A percentile compares a stretch with the other conserved stretches of the same genome.
These are phyloP conservation scores for Rosa multiflora DNA, from an alignment of 306 rosid species.

Conservation along the genomic window DNA sequence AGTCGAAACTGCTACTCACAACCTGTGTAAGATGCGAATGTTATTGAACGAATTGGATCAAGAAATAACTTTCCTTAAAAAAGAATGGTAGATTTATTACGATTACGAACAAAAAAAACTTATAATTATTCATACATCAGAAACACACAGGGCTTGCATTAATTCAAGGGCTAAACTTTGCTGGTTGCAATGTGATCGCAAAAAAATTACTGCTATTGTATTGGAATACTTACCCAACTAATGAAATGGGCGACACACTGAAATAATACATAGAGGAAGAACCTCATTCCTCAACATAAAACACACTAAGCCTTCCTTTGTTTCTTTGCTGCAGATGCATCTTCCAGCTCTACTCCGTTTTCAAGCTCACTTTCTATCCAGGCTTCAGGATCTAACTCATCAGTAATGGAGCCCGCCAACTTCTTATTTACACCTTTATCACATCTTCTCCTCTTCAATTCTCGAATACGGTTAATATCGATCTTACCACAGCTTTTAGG, in stretches of 20 bases:
- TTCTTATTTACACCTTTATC: constrained; percentile 23
- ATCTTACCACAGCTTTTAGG: constrained; percentile 19
- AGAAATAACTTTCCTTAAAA: neutral
- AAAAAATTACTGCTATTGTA: neutral
- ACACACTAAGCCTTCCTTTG: constrained; percentile 24
- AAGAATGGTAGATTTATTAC: neutral
- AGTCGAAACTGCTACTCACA: too few species aligned
- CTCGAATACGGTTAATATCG: constrained; percentile 36
- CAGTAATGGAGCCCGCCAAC: constrained; percentile 7
- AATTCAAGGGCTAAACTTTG: neutral
- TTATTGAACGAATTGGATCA: neutral
- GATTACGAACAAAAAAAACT: neutral
- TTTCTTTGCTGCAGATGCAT: constrained; percentile 27
- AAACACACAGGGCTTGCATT: neutral
- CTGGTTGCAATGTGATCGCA: neutral
- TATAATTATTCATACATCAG: neutral
- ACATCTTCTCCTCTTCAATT: constrained; percentile 38
- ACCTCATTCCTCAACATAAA: constrained; percentile 8
- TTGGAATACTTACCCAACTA: neutral
- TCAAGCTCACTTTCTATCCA: constrained; percentile 56
- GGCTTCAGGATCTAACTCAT: constrained; percentile 39
- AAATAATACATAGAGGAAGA: constrained; percentile 21
- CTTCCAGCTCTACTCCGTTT: constrained; percentile 35
- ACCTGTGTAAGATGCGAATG: neutral
- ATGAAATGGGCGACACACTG: neutral